Evolutionary conservation across 2,329 filamentous ascomycete genomes (phyloP).

Genomic region (Cryphonectria japonica): DNA sequence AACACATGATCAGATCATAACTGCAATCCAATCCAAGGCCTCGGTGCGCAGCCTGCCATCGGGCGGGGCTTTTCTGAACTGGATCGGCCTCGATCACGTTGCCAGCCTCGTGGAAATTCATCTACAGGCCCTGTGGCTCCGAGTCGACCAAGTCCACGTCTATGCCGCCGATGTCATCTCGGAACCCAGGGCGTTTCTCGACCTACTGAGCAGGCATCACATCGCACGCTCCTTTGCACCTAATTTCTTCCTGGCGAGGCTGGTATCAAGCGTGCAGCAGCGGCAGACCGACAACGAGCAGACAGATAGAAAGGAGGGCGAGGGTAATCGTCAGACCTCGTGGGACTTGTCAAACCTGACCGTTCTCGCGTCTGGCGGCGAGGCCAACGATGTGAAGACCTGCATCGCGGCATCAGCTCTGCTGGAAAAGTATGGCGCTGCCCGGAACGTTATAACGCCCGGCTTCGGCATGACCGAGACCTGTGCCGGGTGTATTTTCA

Average conservation of each 20-base stretch:
- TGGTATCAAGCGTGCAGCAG: constrained; percentile 21
- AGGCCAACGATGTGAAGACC: constrained; percentile 46
- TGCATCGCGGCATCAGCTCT: constrained; percentile 36
- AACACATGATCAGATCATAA: constrained; percentile 44
- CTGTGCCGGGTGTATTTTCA: constrained; percentile 53
- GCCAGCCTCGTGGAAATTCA: constrained; percentile 56
- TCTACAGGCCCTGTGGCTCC: constrained; percentile 48
- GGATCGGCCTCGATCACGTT: constrained; percentile 59
- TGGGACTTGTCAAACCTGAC: constrained; percentile 1
- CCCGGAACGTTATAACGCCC: constrained; percentile 41
- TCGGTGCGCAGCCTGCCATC: constrained; percentile 33
- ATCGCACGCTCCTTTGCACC: constrained; percentile 50
- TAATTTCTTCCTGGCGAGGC: constrained; percentile 41
- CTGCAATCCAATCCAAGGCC: too few species aligned
- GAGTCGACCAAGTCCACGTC: constrained; percentile 51
- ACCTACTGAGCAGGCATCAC: constrained; percentile 44
- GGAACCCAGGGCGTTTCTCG: constrained; percentile 44
- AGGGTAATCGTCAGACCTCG: background rate
- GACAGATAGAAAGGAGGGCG: too few species aligned
- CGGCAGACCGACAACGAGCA: background rate
- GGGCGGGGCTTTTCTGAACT: constrained; percentile 47
- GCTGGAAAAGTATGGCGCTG: constrained; percentile 40
- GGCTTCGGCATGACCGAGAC: constrained; percentile 59
- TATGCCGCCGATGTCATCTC: constrained; percentile 45
- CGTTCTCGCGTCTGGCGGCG: constrained; percentile 46